Evolutionary conservation across 2,329 filamentous ascomycete genomes (phyloP).

Genomic region (Curvularia spicifera): DNA sequence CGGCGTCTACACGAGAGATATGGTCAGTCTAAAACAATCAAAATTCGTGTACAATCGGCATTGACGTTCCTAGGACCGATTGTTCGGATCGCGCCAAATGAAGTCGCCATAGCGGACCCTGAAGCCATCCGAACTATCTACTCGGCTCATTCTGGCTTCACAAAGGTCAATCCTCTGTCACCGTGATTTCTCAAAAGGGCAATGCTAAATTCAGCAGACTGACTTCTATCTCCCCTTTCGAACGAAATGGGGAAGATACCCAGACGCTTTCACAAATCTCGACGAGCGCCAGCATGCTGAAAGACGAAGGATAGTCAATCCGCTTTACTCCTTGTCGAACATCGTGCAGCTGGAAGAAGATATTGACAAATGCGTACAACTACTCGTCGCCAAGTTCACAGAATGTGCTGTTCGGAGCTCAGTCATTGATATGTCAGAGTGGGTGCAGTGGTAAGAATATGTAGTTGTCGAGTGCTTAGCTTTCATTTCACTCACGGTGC

Average conservation of each 20-base stretch:
- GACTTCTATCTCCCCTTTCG: constrained; percentile 13
- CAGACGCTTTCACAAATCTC: constrained; percentile 11
- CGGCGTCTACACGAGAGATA: not conserved
- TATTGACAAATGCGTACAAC: constrained; percentile 3
- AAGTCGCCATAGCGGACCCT: constrained; percentile 13
- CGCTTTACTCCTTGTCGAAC: constrained; percentile 14
- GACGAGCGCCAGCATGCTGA: constrained; percentile 11
- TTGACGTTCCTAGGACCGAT: constrained; percentile 1
- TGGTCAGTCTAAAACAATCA: not conserved
- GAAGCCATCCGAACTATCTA: constrained; percentile 11
- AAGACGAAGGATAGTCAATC: constrained; percentile 12
- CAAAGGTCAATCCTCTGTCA: not conserved
- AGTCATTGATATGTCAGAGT: constrained; percentile 1
- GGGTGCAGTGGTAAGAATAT: constrained; percentile 6
- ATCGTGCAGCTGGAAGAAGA: constrained; percentile 5
- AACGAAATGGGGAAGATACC: constrained; percentile 7
- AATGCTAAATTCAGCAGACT: not conserved
- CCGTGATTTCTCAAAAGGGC: fast-evolving
- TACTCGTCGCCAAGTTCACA: not conserved
- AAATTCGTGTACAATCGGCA: not conserved
- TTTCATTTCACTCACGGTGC: not conserved
- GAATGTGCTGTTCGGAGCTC: not conserved
- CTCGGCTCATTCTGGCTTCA: constrained; percentile 3
- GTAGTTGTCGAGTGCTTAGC: too few relatives aligned
- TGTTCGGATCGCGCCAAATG: constrained; percentile 15